phyloP scores from a whole-genome alignment of 2,329 filamentous ascomycete species.

The Pseudogymnoascus pannorum region DNA sequence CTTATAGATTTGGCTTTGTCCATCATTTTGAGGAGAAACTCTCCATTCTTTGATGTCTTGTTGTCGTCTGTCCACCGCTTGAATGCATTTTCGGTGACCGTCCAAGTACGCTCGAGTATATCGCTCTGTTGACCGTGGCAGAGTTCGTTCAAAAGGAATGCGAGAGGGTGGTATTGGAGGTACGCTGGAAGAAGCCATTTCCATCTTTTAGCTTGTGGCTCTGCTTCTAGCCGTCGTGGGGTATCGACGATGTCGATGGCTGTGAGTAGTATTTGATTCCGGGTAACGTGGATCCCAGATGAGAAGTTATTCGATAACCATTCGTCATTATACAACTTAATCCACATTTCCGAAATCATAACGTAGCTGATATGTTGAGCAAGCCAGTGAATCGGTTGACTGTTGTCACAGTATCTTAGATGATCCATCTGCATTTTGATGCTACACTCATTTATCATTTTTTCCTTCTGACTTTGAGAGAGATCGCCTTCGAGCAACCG shows the following conservation, averaged over 20 bases:
- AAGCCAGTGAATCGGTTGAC: background rate
- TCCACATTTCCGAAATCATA: background rate
- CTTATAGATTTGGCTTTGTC: background rate
- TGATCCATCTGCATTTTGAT: background rate
- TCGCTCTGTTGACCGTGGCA: background rate
- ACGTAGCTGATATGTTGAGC: constrained; percentile 1
- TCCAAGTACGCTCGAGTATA: background rate
- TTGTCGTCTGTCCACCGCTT: background rate
- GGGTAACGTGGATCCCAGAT: background rate
- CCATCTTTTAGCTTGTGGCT: background rate
- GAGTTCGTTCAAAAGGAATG: background rate
- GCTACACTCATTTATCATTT: background rate
- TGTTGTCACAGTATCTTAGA: background rate
- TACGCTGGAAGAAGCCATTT: background rate
- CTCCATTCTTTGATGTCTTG: background rate
- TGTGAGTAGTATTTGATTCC: constrained; percentile 1
- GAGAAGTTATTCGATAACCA: background rate
- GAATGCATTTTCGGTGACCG: background rate
- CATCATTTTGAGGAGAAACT: background rate
- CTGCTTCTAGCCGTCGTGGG: background rate
- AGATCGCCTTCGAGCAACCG: constrained; percentile 10
- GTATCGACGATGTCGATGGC: constrained; percentile 3
- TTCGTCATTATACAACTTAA: background rate
- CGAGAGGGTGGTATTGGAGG: constrained; percentile 1
- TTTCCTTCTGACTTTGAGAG: background rate